phyloP scores from a whole-genome alignment of 2,329 filamentous ascomycete species.

The Cordyceps militaris region DNA sequence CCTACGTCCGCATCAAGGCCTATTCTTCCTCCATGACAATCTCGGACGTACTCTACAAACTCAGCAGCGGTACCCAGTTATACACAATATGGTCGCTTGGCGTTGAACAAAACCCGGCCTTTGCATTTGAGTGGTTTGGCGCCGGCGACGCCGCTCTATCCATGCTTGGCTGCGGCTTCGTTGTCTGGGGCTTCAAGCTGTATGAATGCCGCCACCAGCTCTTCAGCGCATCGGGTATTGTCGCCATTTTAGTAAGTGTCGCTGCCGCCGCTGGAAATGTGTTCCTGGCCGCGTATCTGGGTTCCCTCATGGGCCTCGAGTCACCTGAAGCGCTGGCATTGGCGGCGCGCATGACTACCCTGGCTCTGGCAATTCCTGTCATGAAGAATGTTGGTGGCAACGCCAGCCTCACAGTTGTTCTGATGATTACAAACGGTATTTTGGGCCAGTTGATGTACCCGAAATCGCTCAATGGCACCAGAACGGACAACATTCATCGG shows the following conservation, averaged over 20 bases:
- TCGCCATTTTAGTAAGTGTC: constrained; percentile 31
- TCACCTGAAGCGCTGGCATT: constrained; percentile 35
- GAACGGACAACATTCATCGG: constrained; percentile 8
- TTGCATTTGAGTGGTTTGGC: constrained; percentile 29
- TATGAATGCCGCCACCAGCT: constrained; percentile 43
- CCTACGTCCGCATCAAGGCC: constrained; percentile 35
- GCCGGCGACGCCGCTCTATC: constrained; percentile 43
- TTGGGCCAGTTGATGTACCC: constrained; percentile 35
- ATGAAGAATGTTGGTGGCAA: constrained; percentile 39
- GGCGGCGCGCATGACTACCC: constrained; percentile 42
- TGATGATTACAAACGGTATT: constrained; percentile 47
- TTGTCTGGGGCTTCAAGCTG: constrained; percentile 47
- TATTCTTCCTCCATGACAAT: constrained; percentile 25
- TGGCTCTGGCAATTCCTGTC: constrained; percentile 43
- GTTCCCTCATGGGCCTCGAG: constrained; percentile 30
- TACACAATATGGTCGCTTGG: constrained; percentile 29
- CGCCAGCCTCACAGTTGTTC: constrained; percentile 38
- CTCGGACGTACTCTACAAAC: constrained; percentile 21
- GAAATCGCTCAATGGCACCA: constrained; percentile 24
- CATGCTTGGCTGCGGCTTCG: constrained; percentile 43
- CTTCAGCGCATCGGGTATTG: constrained; percentile 35
- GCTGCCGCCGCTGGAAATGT: constrained; percentile 35
- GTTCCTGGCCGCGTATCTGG: constrained; percentile 32
- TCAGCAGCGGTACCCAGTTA: constrained; percentile 29
- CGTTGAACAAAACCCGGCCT: constrained; percentile 11